These are phyloP conservation scores for Aspergillus pseudotamarii DNA, from an alignment of 2,329 filamentous ascomycete genomes.

Conservation along the genomic window DNA sequence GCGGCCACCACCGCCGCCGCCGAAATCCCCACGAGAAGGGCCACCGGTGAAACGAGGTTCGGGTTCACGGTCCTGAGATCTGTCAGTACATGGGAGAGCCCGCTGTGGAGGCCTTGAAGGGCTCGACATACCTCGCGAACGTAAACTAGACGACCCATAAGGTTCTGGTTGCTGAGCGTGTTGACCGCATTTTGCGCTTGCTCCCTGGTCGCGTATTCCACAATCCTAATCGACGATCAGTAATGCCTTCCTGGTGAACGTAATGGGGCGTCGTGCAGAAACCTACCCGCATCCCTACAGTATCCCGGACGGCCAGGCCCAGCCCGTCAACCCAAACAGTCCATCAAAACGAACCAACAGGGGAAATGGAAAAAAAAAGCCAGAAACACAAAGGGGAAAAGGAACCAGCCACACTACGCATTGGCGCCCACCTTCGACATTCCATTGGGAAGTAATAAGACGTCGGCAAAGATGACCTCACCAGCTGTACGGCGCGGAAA, in stretches of 20 bases:
- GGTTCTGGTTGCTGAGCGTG: constrained; percentile 97
- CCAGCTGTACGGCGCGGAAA: constrained; percentile 66
- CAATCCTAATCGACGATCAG: constrained; percentile 69
- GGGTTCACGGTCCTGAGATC: constrained; percentile 83
- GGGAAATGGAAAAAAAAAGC: constrained; percentile 53
- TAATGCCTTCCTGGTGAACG: constrained; percentile 7
- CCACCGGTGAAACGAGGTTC: constrained; percentile 93
- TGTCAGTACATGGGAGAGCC: constrained; percentile 13
- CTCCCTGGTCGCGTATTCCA: constrained; percentile 99
- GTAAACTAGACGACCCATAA: constrained; percentile 98
- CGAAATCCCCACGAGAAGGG: constrained; percentile 66
- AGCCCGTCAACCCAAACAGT: constrained; percentile 98
- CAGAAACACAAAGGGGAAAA: constrained; percentile 62
- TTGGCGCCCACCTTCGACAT: constrained; percentile 99
- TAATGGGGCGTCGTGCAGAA: background rate
- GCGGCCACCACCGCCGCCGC: constrained; percentile 53
- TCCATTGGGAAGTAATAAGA: constrained; percentile 99
- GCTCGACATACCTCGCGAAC: constrained; percentile 78
- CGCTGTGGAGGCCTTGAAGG: background rate
- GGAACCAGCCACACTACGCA: constrained; percentile 84
- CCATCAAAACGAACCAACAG: constrained; percentile 68
- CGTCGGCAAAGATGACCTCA: constrained; percentile 99
- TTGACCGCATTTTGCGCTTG: constrained; percentile 97
- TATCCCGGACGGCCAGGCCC: constrained; percentile 81
- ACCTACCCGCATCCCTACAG: constrained; percentile 99